Base-by-base conservation (phyloP, 163 green algal species). In the Volvox carteri region DNA sequence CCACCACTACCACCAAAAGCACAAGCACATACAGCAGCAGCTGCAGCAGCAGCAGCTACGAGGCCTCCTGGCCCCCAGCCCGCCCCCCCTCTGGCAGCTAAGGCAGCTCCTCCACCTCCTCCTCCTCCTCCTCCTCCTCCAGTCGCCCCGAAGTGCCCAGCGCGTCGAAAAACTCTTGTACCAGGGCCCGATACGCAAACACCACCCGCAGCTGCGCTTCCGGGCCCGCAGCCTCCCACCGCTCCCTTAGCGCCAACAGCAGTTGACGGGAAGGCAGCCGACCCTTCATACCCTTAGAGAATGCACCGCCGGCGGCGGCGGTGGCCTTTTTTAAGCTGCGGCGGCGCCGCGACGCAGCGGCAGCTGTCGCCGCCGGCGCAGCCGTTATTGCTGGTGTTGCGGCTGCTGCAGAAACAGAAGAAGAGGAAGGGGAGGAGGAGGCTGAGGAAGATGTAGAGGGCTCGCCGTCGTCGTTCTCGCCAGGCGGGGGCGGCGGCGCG, bases 171-270 rank as follows among this genome's bases (percentile, higher is more conserved):
- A 87, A 78, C n/a, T 87, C 62, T 44, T 78, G 44, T 30, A 78
- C 80, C n/a, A 30, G 3, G 14, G 80, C 65, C 4, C 80, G 62
- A 19, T 78, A 48, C 5, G 12, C 30, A 28, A 79, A 87, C 62
- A 42, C 19, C 11, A 88, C 83, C 8, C 28, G 8, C 50, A 88
- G 68, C 68, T 81, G 83, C 37, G 48, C 67, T 67, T 81, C 83
- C 9, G 30, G 4, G 21, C 83, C 83, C 35, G 25, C 16, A 0
- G 4, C 48, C 11, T 83, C 83, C 83, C 83, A 88, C 11, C 65
- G 44, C 6, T 73, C 37, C 3, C 83, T 67, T 48, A 88, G 68
- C 50, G 83, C 68, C 35, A 68, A 19, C 83, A 88, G 50, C 25
- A 81, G 16, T 67, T 60, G 28, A 23, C 48, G 48, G 16, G 68